phyloP scores from a whole-genome alignment of 768 basidiomycete genomes.

The Psilocybe cyanescens region DNA sequence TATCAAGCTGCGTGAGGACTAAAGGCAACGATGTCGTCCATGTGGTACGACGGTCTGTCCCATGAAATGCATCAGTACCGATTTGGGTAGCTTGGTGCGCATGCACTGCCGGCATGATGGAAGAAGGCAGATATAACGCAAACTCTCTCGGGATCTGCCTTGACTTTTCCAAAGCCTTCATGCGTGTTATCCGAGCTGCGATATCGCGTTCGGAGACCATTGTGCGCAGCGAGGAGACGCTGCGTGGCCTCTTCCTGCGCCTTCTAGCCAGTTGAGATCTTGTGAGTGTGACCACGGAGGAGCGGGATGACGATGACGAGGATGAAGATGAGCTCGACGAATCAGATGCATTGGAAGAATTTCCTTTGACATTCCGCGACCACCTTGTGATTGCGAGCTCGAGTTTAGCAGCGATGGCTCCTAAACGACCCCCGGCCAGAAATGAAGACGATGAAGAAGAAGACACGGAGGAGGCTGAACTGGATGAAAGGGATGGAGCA shows the following conservation, averaged over 20 bases:
- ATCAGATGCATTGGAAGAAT: slow-evolving; percentile 47
- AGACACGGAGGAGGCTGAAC: slow-evolving; percentile 45
- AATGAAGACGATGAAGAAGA: slow-evolving; percentile 45
- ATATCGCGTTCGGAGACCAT: slow-evolving; percentile 62
- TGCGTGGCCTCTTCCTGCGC: slow-evolving; percentile 48
- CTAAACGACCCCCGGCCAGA: slow-evolving; percentile 44
- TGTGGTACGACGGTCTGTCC: slow-evolving; percentile 32
- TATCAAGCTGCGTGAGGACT: slow-evolving; percentile 54
- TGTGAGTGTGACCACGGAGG: slow-evolving; percentile 44
- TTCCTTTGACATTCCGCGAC: slow-evolving; percentile 53
- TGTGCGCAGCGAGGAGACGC: slow-evolving; percentile 53
- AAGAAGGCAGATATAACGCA: slow-evolving; percentile 62
- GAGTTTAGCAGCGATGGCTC: slow-evolving; percentile 61
- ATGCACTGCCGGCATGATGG: slow-evolving; percentile 15
- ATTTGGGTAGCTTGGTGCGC: slow-evolving; percentile 5
- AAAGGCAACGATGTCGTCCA: slow-evolving; percentile 50
- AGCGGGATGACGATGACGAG: slow-evolving; percentile 44
- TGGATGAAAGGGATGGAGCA: slow-evolving; percentile 35
- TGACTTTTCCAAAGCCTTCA: slow-evolving; percentile 65
- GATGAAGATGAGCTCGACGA: slow-evolving; percentile 50
- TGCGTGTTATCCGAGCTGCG: slow-evolving; percentile 57
- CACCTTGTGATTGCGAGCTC: slow-evolving; percentile 75
- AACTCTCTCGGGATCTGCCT: slow-evolving; percentile 67
- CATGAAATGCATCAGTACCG: slow-evolving; percentile 2
- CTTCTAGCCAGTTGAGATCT: slow-evolving; percentile 42